Evolutionary conservation across 2,329 filamentous ascomycete genomes (phyloP).

Genomic region (Botryotinia globosa): DNA sequence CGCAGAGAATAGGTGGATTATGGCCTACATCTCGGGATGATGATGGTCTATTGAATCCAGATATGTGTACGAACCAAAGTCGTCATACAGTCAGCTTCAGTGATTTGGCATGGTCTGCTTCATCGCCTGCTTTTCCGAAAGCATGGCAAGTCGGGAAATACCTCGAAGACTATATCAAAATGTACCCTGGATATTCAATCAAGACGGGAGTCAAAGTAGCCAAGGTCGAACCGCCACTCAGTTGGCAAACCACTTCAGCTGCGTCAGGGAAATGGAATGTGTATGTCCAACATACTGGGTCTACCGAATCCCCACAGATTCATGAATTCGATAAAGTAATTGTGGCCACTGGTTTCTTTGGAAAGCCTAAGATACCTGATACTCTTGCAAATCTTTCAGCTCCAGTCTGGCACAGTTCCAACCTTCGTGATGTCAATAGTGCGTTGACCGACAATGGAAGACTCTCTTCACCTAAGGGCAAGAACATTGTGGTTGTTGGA

Average conservation of each 20-base stretch:
- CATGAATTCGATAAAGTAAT: slow-evolving; percentile 65
- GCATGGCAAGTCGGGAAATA: slow-evolving; percentile 77
- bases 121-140: slow-evolving; percentile 63
- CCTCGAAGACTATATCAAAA: slow-evolving; percentile 58
- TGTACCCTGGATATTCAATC: slow-evolving; percentile 45
- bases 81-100: slow-evolving; percentile 71
- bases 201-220: slow-evolving; percentile 27
- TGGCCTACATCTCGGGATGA: slow-evolving; percentile 60
- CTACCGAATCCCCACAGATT: not conserved
- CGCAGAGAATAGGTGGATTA: slow-evolving; percentile 68
- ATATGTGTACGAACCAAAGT: slow-evolving; percentile 73
- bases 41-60: slow-evolving; percentile 55
- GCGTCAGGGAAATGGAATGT: slow-evolving; percentile 28
- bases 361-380: slow-evolving; percentile 54
- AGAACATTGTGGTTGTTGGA: slow-evolving; percentile 71
- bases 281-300: slow-evolving; percentile 15
- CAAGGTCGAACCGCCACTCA: slow-evolving; percentile 19
- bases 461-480: slow-evolving; percentile 39
- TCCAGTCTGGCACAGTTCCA: slow-evolving; percentile 65
- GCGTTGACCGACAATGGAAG: slow-evolving; percentile 44
- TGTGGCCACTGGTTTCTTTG: slow-evolving; percentile 75
- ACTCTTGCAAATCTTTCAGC: slow-evolving; percentile 39
- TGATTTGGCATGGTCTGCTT: slow-evolving; percentile 67
- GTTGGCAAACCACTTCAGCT: slow-evolving; percentile 1
- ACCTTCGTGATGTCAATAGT: slow-evolving; percentile 54